Conservation (phyloP, 768 basidiomycete genomes). For the Cubamyces lactineus region DNA sequence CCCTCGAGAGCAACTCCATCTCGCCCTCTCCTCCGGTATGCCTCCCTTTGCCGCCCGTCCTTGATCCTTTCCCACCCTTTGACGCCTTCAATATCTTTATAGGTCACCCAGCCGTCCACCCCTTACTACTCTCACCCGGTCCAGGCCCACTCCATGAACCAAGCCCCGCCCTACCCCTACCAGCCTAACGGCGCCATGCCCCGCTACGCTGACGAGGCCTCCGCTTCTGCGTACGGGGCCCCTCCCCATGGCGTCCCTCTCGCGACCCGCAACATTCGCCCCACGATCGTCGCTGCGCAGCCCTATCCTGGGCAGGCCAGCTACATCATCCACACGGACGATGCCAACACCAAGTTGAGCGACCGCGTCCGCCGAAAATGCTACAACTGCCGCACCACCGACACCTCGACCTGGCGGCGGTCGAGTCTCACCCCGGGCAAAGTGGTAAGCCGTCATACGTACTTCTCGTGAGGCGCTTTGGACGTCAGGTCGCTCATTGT, state of each 20-base stretch:
- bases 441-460: conserved; percentile 48
- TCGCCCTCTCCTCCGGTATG: conserved; percentile 53
- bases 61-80: conserved; percentile 43
- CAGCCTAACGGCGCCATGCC: conserved; percentile 21
- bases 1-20: conserved; percentile 60
- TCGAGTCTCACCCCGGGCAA: conserved; percentile 80
- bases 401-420: conserved; percentile 81
- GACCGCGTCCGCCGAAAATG: conserved; percentile 77
- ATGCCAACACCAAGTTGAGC: conserved; percentile 79
- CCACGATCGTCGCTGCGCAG: conserved; percentile 34
- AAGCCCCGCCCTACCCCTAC: conserved; percentile 24
- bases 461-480: not conserved
- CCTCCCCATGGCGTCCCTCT: conserved; percentile 31
- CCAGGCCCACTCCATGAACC: conserved; percentile 21
- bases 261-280: conserved; percentile 30
- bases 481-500: not conserved
- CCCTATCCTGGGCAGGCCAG: conserved; percentile 44
- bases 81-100: conserved; percentile 37
- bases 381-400: conserved; percentile 86
- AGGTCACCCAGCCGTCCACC: conserved; percentile 31
- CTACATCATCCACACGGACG: conserved; percentile 63
- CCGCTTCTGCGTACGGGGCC: conserved; percentile 27
- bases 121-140: conserved; percentile 27
- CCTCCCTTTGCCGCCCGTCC: conserved; percentile 36
- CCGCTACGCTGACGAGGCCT: conserved; percentile 19